Base-by-base conservation (phyloP, 352 stramenopile genomes). In the Phytophthora multivora region DNA sequence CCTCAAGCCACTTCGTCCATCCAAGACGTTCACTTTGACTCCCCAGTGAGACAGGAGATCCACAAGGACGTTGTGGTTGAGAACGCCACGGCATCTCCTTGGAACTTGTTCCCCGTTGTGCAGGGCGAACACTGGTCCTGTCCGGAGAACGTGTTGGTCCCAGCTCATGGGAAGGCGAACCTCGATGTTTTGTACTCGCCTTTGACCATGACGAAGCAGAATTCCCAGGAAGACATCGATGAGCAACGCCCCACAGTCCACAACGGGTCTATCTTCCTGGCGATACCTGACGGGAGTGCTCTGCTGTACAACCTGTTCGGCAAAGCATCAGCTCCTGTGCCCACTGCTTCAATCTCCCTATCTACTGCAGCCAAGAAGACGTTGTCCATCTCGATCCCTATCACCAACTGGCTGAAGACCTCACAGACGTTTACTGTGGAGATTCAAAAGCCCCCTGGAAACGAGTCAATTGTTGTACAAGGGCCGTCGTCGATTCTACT, bases 371-470 rank as follows among this genome's bases (percentile, higher is more conserved):
- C 91, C 9, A 98, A 98, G 66, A 90, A 90, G 47, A 79, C 75
- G 12, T 31, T 92, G 7, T 31, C 73, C 0, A 83, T 98, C 18
- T 69, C 75, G 8, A 70, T 98, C 4, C 71, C 79, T 1, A 63
- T 97, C 15, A 86, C 81, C 23, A 98, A 98, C 65, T 98, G 93
- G 93, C 65, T 97, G n/a, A 85, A 86, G 46, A 61, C 56, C 4
- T 25, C 89, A 2, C 92, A 98, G 66, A 72, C 69, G 3, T 97
- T 97, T 45, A 55, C 71, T 41, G 91, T 97, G 1, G 73, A 82
- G 13, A 87, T 92, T 19, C 46, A 77, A 11, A 85, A 86, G 28
- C 56, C 75, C 1, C 41, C 56, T 5, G 58, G 54, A 19, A 67
- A 53, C 7, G 63, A 81, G 15, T 85, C 87, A 0, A 75, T 85